Conservation (phyloP, 2,329 filamentous ascomycete species). For the Xylaria hypoxylon region DNA sequence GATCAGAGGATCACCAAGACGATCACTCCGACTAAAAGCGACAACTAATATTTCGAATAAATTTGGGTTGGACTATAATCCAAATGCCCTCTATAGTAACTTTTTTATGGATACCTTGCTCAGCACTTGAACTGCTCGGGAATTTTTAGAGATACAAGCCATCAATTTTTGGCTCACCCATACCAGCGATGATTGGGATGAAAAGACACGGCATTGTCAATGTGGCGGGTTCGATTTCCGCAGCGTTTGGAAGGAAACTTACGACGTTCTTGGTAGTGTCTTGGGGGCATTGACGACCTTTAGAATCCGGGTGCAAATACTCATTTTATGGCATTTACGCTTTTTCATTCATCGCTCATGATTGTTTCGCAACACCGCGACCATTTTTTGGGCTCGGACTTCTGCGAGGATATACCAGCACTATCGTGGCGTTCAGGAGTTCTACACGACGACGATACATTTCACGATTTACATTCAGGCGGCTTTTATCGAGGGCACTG, state of each 20-base stretch:
- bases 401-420: conserved; percentile 51
- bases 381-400: conserved; percentile 38
- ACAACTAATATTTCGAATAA: conserved; percentile 27
- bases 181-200: conserved; percentile 42
- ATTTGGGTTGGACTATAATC: conserved; percentile 12
- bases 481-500: conserved; percentile 30
- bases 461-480: conserved; percentile 35
- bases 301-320: conserved; percentile 45
- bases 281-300: conserved; percentile 46
- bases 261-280: conserved; percentile 45
- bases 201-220: conserved; percentile 38
- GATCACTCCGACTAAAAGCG: conserved; percentile 66
- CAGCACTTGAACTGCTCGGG: conserved; percentile 37
- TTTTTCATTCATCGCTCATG: conserved; percentile 46
- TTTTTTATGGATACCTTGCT: conserved; percentile 21
- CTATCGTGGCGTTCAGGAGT: conserved; percentile 48
- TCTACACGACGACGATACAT: conserved; percentile 29
- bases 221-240: conserved; percentile 38
- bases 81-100: conserved; percentile 19
- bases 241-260: conserved; percentile 42
- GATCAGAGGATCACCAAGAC: conserved; percentile 72
- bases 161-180: conserved; percentile 40
- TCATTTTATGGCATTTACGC: conserved; percentile 46
- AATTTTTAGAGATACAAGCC: conserved; percentile 44
- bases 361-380: conserved; percentile 40